These are phyloP conservation scores for Geotrichum cucujoidarum DNA, from an alignment of 1,139 yeast species.

Conservation along the genomic window DNA sequence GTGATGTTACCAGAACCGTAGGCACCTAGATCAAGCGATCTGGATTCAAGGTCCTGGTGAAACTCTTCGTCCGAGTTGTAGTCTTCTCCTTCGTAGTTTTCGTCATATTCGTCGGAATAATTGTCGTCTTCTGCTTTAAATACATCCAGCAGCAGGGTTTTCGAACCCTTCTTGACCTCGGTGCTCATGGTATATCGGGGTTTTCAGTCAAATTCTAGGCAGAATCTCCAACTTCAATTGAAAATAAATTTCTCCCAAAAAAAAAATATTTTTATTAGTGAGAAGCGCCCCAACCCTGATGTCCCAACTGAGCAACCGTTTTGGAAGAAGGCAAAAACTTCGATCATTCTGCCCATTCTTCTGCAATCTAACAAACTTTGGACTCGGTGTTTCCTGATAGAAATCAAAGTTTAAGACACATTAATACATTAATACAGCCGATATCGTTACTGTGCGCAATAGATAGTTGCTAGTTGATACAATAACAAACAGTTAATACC, in stretches of 20 bases:
- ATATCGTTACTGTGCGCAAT: no score
- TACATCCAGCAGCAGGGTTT: constrained; percentile 7
- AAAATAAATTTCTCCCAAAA: neutral
- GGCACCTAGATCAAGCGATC: constrained; percentile 19
- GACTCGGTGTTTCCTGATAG: no score
- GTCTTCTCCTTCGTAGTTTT: constrained; percentile 12
- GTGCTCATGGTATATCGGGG: neutral
- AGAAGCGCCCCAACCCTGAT: no score
- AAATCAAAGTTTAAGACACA: no score
- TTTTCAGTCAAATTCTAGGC: no score
- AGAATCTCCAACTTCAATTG: neutral
- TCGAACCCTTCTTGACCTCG: neutral
- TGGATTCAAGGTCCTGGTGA: constrained; percentile 15
- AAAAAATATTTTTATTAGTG: no score
- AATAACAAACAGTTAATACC: neutral
- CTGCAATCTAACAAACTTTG: no score
- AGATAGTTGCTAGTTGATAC: no score
- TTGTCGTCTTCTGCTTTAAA: constrained; percentile 9
- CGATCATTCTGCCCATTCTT: no score
- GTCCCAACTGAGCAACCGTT: no score
- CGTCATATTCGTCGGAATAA: constrained; percentile 8
- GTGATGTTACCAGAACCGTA: constrained; percentile 24
- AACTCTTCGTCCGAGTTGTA: constrained; percentile 17
- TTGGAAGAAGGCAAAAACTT: no score
- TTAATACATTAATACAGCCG: no score